Evolutionary conservation across 192 early-diverging fungal genomes (phyloP).

Genomic region (Fimicolochytrium jonesii): DNA sequence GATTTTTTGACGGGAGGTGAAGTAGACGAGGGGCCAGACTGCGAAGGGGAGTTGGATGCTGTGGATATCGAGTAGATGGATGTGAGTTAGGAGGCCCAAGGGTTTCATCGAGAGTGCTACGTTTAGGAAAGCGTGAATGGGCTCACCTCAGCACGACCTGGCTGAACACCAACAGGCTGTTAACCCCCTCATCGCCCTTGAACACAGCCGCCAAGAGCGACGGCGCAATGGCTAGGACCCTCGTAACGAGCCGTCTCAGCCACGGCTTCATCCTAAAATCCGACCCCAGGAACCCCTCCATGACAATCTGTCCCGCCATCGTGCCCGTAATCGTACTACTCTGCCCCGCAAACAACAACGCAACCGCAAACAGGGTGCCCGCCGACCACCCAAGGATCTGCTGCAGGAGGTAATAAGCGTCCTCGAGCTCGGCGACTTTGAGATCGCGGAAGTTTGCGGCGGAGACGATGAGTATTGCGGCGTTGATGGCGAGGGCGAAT

Average conservation of each 20-base stretch:
- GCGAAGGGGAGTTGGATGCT: slow-evolving; percentile 79
- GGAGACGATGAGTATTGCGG: slow-evolving; percentile 75
- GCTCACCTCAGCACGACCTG: slow-evolving; percentile 75
- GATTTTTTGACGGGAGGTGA: slow-evolving; percentile 45
- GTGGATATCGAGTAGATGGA: slow-evolving; percentile 18
- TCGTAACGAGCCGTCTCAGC: slow-evolving; percentile 66
- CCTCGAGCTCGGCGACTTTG: slow-evolving; percentile 59
- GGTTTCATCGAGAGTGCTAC: no score
- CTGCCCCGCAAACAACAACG: slow-evolving; percentile 72
- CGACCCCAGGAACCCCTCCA: slow-evolving; percentile 70
- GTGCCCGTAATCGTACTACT: slow-evolving; percentile 76
- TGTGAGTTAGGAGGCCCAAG: no score
- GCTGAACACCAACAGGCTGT: slow-evolving; percentile 57
- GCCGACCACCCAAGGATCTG: slow-evolving; percentile 59
- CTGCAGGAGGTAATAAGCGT: slow-evolving; percentile 59
- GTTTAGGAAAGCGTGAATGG: no score
- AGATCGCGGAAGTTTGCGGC: slow-evolving; percentile 61
- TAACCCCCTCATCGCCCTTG: slow-evolving; percentile 59
- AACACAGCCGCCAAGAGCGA: slow-evolving; percentile 64
- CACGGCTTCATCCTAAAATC: slow-evolving; percentile 49
- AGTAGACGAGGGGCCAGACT: slow-evolving; percentile 71
- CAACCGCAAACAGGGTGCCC: slow-evolving; percentile 69
- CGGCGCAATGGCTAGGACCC: slow-evolving; percentile 68
- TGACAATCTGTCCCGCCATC: slow-evolving; percentile 80
- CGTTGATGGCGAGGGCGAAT: slow-evolving; percentile 73